These are phyloP conservation scores for Monilinia aucupariae DNA, from an alignment of 2,329 filamentous ascomycete species.

Conservation along the genomic window DNA sequence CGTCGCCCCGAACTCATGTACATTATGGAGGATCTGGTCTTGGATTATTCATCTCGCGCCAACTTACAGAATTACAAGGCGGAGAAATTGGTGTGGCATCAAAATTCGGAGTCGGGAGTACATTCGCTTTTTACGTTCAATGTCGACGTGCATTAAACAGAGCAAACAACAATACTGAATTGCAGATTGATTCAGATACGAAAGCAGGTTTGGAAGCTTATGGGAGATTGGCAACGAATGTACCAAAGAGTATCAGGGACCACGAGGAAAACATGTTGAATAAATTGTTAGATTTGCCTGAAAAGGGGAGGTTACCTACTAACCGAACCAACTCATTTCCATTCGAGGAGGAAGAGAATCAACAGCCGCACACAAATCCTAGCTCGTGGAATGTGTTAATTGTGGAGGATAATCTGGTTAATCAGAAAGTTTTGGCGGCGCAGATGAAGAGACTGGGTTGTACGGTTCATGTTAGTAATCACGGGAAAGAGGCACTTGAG, in stretches of 20 bases:
- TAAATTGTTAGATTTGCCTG: neutral
- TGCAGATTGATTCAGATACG: constrained; percentile 5
- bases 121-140: constrained; percentile 70
- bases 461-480: constrained; percentile 46
- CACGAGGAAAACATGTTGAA: constrained; percentile 10
- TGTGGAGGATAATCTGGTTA: constrained; percentile 57
- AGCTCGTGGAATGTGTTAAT: constrained; percentile 40
- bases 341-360: constrained; percentile 12
- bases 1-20: constrained; percentile 68
- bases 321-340: constrained; percentile 8
- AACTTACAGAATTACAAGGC: constrained; percentile 74
- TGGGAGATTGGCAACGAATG: constrained; percentile 18
- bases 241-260: constrained; percentile 13
- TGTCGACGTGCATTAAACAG: constrained; percentile 35
- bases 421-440: constrained; percentile 52
- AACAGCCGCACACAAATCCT: neutral
- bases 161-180: constrained; percentile 5
- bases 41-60: constrained; percentile 71
- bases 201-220: constrained; percentile 8
- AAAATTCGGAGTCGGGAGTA: constrained; percentile 62
- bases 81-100: constrained; percentile 72
- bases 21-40: constrained; percentile 76
- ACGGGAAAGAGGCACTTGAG: constrained; percentile 52
- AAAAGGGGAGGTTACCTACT: constrained; percentile 1
- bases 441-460: constrained; percentile 43